A percentile compares a stretch with the other conserved stretches of the same genome.
phyloP scores from a whole-genome alignment of 2,329 filamentous ascomycete genomes.

The Colletotrichum sp. region DNA sequence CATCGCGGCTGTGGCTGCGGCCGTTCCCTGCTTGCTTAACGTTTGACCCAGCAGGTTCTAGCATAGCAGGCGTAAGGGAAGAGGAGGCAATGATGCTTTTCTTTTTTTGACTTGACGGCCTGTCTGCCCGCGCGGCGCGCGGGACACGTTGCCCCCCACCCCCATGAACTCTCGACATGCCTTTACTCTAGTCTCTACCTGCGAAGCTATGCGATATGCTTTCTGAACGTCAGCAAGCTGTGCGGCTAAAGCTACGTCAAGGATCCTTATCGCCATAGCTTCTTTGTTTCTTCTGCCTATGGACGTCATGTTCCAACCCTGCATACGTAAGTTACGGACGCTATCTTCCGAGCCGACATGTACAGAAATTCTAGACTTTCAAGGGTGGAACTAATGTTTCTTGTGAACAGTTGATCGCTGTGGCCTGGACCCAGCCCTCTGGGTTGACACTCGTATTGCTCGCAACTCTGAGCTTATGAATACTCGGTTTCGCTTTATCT shows the following conservation, averaged over 20 bases:
- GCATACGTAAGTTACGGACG: not conserved
- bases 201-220: not conserved
- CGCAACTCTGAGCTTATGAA: not conserved
- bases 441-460: not conserved
- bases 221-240: not conserved
- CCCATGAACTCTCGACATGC: not conserved
- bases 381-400: not conserved
- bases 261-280: not conserved
- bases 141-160: not conserved
- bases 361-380: not conserved
- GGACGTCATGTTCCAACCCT: not conserved
- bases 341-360: not conserved
- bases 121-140: not conserved
- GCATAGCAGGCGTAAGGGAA: not conserved
- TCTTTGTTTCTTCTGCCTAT: not conserved
- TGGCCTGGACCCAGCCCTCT: not conserved
- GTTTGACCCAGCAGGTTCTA: not conserved
- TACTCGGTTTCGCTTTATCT: not conserved
- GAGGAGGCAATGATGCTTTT: not conserved
- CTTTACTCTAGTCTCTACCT: not conserved
- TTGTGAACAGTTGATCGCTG: not conserved
- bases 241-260: not conserved
- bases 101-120: not conserved
- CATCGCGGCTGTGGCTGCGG: not conserved
- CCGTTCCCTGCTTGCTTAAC: not conserved